Evolutionary conservation across 352 stramenopile genomes (phyloP).

Genomic region (Phytophthora hybrid): DNA sequence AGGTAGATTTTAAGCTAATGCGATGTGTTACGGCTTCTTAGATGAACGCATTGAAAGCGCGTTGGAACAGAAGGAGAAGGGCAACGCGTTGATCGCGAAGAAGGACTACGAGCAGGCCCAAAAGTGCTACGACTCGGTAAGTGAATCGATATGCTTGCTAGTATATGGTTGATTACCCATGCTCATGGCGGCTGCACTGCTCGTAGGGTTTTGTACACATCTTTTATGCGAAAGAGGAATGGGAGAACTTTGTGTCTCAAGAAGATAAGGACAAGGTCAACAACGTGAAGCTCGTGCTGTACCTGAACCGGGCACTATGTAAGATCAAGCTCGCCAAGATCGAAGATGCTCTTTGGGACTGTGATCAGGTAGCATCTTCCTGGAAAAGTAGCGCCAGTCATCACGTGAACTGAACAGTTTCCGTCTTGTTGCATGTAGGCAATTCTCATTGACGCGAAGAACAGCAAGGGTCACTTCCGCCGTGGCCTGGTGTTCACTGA

Average conservation of each 20-base stretch:
- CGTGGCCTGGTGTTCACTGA: conserved; percentile 81
- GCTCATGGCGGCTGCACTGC: conserved; percentile 10
- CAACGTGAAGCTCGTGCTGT: conserved; percentile 81
- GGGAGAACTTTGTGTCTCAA: conserved; percentile 78
- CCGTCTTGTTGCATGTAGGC: conserved; percentile 43
- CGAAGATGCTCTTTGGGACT: conserved; percentile 86
- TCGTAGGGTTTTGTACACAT: conserved; percentile 86
- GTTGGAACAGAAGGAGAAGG: conserved; percentile 83
- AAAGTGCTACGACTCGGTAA: conserved; percentile 88
- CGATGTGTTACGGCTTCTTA: conserved; percentile 23
- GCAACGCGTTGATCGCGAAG: conserved; percentile 68
- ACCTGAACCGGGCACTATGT: conserved; percentile 84
- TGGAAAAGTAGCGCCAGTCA: not conserved
- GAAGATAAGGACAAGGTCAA: conserved; percentile 86
- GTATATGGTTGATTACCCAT: not conserved
- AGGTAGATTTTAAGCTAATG: conserved; percentile 8
- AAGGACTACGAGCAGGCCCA: conserved; percentile 84
- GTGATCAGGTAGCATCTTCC: conserved; percentile 64
- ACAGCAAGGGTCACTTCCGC: conserved; percentile 84
- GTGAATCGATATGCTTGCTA: too few relatives aligned
- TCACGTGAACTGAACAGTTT: not conserved
- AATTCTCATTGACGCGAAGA: conserved; percentile 67
- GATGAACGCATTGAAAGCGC: conserved; percentile 77
- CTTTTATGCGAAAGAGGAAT: conserved; percentile 89
- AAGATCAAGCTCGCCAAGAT: conserved; percentile 90